Evolutionary conservation across 2,329 filamentous ascomycete species (phyloP), one percentile per base, ranked within the genome.

Genomic region (Ascochyta clinopodiicola): DNA sequence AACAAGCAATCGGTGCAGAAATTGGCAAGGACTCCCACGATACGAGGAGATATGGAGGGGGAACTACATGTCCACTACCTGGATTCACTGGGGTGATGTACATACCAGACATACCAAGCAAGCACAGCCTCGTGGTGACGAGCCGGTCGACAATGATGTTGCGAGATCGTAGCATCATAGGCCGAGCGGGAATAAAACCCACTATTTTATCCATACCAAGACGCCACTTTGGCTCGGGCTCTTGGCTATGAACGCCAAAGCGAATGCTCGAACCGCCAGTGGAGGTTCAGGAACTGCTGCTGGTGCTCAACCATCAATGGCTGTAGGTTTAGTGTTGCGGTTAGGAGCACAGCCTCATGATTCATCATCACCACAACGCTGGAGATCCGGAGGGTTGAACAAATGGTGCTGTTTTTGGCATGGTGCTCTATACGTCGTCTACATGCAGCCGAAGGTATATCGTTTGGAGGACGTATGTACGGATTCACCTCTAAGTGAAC

Each of bases 131-230:
- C 53, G 37, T 27, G 15, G 21, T 19, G 22, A 34, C 22, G 37
- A 12, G 24, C 42, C 43, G 43, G 38, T 21, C 39, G 15, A 38
- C 17, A 24, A 42, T 21, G 31, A 35, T 51, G 24, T 34, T 27
- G 37, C 43, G 32, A 47, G 6, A 27, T 39, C 31, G 43, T 51
- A 15, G 37, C 38, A n/a, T 44, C 38, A 48, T 52, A 57, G 54
- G 54, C 38, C 17, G 48, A 40, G 47, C 47, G 47, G 54, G 34
- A 51, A 51, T 51, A 40, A 52, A 29, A 32, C 38, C 53, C 53
- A 56, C 37, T 44, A 19, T 44, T 56, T 34, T 35, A 9, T 6
- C n/a, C 36, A 19, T 27, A 42, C 39, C 37, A 57, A 48, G 43
- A 37, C 48, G 39, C 48, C 22, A 35, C 15, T 29, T 17, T 31